phyloP scores from a whole-genome alignment of 495 filamentous ascomycete genomes.

The Xylaria sp. region DNA sequence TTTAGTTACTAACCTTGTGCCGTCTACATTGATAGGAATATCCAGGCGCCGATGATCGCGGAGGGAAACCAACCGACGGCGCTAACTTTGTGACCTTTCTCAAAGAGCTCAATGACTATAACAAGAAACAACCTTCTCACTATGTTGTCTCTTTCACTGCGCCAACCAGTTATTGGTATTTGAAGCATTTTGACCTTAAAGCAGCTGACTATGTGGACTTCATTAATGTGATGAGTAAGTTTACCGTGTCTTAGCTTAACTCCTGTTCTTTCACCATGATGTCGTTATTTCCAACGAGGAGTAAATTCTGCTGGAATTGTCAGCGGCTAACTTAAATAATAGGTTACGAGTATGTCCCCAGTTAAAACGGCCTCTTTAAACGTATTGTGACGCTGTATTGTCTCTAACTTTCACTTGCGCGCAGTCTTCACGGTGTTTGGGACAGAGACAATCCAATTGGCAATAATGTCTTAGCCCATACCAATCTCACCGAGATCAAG shows the following conservation, averaged over 20 bases:
- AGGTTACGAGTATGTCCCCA: too few species aligned
- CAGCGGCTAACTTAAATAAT: too few species aligned
- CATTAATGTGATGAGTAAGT: slow-evolving; percentile 60
- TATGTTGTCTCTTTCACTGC: slow-evolving; percentile 52
- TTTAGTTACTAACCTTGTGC: too few species aligned
- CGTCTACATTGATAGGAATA: slow-evolving; percentile 44
- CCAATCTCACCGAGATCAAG: slow-evolving; percentile 65
- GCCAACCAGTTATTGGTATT: slow-evolving; percentile 61
- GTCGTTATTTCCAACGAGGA: too few species aligned
- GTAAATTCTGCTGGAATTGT: too few species aligned
- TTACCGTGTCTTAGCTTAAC: too few species aligned
- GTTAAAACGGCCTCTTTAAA: too few species aligned
- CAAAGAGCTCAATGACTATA: slow-evolving; percentile 37
- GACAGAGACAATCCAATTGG: slow-evolving; percentile 41
- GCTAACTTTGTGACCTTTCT: slow-evolving; percentile 53
- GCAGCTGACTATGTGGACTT: slow-evolving; percentile 52
- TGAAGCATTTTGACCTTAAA: slow-evolving; percentile 56
- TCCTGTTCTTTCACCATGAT: too few species aligned
- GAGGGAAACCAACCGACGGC: slow-evolving; percentile 49
- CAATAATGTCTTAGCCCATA: slow-evolving; percentile 50
- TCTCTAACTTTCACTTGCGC: too few species aligned
- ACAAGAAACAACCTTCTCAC: slow-evolving; percentile 28
- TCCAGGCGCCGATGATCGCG: slow-evolving; percentile 55
- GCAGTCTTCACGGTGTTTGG: slow-evolving; percentile 46
- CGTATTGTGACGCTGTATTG: too few species aligned